These are phyloP conservation scores for Paramecium octaurelia DNA, from an alignment of 73 alveolate species.

Conservation along the genomic window DNA sequence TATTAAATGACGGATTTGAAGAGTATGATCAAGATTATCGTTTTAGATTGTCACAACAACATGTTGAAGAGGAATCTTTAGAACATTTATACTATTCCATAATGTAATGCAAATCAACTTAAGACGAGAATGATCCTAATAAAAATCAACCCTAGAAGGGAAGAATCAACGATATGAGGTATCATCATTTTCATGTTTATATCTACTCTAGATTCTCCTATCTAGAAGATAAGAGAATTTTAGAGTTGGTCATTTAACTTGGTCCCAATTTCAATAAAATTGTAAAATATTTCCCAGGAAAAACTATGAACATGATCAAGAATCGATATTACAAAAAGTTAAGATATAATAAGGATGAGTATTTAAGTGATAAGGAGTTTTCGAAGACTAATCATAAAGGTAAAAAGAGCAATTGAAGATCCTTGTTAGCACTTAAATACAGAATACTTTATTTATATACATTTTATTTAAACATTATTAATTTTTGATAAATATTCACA, in stretches of 20 bases:
- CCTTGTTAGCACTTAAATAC: neutral
- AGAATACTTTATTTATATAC: neutral
- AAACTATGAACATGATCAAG: slow-evolving; percentile 41
- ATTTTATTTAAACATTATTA: neutral
- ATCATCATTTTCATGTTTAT: neutral
- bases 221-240: neutral
- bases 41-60: neutral
- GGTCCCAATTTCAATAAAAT: slow-evolving; percentile 47
- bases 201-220: neutral
- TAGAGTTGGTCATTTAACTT: neutral
- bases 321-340: slow-evolving; percentile 32
- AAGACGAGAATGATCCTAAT: neutral
- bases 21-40: neutral
- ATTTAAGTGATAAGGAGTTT: neutral
- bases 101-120: neutral
- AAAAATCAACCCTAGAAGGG: neutral
- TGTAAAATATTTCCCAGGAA: slow-evolving; percentile 40
- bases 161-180: neutral
- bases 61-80: neutral
- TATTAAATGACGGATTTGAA: neutral
- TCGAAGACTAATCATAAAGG: neutral
- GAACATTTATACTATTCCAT: neutral
- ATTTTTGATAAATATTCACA: neutral
- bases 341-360: slow-evolving; percentile 1
- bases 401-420: neutral